Evolutionary conservation across 2,329 filamentous ascomycete species (phyloP).

Genomic region (Daldinia eschscholtzii): DNA sequence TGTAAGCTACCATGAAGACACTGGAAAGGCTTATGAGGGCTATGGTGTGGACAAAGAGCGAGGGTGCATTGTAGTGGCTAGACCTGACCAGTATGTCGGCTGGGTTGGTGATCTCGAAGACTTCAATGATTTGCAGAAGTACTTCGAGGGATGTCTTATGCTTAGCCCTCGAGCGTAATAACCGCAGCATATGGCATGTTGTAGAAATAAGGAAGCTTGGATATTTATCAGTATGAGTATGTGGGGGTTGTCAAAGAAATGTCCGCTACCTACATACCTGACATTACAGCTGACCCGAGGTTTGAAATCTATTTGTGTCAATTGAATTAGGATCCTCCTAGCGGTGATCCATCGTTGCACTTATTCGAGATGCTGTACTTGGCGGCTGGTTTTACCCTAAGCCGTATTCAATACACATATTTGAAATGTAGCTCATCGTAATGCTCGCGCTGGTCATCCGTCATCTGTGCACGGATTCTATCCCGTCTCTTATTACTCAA

Average conservation of each 20-base stretch:
- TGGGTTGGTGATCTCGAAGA: conserved; percentile 57
- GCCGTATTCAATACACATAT: conserved; percentile 43
- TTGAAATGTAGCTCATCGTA: conserved; percentile 47
- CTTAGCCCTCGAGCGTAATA: conserved; percentile 24
- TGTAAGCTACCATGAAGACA: conserved; percentile 66
- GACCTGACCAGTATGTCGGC: conserved; percentile 77
- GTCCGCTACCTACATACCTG: neutral
- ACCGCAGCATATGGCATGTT: neutral
- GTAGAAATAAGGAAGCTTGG: neutral
- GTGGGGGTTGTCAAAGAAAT: neutral
- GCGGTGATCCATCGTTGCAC: neutral
- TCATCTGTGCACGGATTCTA: conserved; percentile 37
- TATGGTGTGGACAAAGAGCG: conserved; percentile 68
- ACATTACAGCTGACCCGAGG: neutral
- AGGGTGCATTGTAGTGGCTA: conserved; percentile 70
- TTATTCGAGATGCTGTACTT: neutral
- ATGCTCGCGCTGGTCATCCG: conserved; percentile 42
- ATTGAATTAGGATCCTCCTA: too few species aligned
- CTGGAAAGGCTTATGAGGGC: conserved; percentile 64
- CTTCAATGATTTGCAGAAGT: conserved; percentile 52
- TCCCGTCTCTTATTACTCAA: conserved; percentile 43
- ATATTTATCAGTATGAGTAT: neutral
- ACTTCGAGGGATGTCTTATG: conserved; percentile 52
- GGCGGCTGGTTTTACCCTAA: neutral
- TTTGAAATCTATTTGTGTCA: too few species aligned